phyloP scores from a whole-genome alignment of 73 alveolate species.

The Tetrahymena malaccensis region DNA sequence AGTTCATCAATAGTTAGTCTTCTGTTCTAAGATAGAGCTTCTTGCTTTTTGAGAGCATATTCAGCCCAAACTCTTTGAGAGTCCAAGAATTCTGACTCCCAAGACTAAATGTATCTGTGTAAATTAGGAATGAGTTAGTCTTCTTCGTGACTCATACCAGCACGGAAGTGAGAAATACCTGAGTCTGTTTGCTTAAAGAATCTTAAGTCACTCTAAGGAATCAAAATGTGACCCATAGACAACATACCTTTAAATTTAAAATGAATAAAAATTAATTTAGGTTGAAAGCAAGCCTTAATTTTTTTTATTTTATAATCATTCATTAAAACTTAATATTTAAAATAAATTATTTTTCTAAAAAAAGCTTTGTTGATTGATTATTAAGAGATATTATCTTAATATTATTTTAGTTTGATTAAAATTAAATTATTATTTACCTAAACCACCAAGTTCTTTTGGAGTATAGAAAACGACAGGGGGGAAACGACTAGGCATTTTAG shows the following conservation, averaged over 20 bases:
- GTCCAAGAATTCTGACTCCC: constrained; percentile 99
- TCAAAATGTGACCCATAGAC: constrained; percentile 98
- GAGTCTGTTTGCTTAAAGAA: constrained; percentile 97
- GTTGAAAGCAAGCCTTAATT: too few relatives aligned
- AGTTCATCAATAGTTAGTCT: constrained; percentile 98
- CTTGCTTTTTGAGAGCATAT: constrained; percentile 98
- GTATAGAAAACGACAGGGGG: constrained; percentile 99
- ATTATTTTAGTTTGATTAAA: too few relatives aligned
- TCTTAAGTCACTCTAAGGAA: constrained; percentile 98
- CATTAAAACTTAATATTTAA: too few relatives aligned
- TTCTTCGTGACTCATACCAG: constrained; percentile 99
- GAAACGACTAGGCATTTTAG: constrained; percentile 99
- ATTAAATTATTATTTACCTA: neutral
- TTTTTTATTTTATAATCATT: too few relatives aligned
- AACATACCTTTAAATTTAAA: constrained; percentile 44
- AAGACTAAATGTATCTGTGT: constrained; percentile 96
- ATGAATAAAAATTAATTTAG: too few relatives aligned
- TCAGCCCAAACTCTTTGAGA: constrained; percentile 99
- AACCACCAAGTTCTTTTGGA: constrained; percentile 65
- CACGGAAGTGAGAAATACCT: constrained; percentile 96
- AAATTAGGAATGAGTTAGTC: constrained; percentile 98
- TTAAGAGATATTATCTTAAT: too few relatives aligned
- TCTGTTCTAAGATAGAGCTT: constrained; percentile 97
- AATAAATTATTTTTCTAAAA: too few relatives aligned
- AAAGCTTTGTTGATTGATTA: too few relatives aligned